A percentile compares a stretch with the other conserved stretches of the same genome.
phyloP scores from a whole-genome alignment of 257 asterid species.

The Fraxinus anomala region DNA sequence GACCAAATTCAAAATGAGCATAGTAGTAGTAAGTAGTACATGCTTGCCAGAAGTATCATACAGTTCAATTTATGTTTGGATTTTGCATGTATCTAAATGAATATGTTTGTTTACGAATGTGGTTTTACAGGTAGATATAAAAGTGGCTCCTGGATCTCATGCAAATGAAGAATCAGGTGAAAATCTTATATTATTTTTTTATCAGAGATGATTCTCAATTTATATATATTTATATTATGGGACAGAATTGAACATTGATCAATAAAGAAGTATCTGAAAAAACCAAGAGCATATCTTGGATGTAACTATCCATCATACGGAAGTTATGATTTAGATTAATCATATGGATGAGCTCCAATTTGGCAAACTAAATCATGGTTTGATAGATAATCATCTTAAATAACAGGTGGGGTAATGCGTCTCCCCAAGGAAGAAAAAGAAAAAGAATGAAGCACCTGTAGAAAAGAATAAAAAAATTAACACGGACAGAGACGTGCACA shows the following conservation, averaged over 20 bases:
- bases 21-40: neutral
- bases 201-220: slow-evolving; percentile 11
- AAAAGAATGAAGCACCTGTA: neutral
- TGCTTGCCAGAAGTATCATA: neutral
- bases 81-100: neutral
- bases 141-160: slow-evolving; percentile 94
- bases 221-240: too few relatives aligned
- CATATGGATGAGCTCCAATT: neutral
- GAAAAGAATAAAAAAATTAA: neutral
- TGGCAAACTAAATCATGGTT: neutral
- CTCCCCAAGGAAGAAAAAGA: neutral
- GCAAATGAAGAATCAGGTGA: slow-evolving; percentile 90
- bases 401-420: neutral
- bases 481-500: neutral
- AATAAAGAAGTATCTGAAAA: neutral
- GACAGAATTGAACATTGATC: neutral
- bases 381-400: neutral
- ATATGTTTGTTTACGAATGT: slow-evolving; percentile 18
- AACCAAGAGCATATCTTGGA: slow-evolving; percentile 5
- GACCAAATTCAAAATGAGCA: neutral
- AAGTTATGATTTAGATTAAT: neutral
- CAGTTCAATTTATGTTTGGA: neutral
- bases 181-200: neutral
- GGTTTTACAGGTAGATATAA: slow-evolving; percentile 76
- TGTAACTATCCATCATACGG: neutral